phyloP scores from a whole-genome alignment of 2,329 filamentous ascomycete species.

The Phoma herbarum region DNA sequence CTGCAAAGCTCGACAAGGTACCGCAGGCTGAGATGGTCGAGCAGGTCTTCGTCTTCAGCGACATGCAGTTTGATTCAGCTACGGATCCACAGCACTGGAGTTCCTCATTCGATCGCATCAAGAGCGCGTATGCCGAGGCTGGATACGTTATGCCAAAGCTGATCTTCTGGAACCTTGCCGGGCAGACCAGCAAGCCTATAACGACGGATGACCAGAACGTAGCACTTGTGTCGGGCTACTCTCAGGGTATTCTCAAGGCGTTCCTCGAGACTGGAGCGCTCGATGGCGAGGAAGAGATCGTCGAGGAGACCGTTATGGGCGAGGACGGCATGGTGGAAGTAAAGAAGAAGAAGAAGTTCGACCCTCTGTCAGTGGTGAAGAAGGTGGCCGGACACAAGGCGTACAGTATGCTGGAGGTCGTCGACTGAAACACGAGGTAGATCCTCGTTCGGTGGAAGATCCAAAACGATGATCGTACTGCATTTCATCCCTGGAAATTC shows the following conservation, averaged over 20 bases:
- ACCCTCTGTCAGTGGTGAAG: slow-evolving; percentile 57
- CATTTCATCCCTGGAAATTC: neutral
- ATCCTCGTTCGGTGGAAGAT: neutral
- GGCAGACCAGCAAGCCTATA: slow-evolving; percentile 59
- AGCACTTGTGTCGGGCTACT: slow-evolving; percentile 64
- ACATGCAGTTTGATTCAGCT: neutral
- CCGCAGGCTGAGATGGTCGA: neutral
- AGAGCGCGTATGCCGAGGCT: neutral
- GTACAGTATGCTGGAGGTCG: slow-evolving; percentile 64
- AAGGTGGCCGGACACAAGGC: slow-evolving; percentile 64
- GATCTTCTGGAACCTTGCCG: slow-evolving; percentile 19
- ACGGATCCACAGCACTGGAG: neutral
- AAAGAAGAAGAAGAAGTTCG: slow-evolving; percentile 54
- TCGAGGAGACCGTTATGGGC: slow-evolving; percentile 46
- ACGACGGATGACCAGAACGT: slow-evolving; percentile 57
- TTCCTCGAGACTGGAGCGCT: slow-evolving; percentile 63
- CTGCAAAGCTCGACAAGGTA: neutral
- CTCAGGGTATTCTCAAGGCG: slow-evolving; percentile 66
- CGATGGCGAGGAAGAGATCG: slow-evolving; percentile 52
- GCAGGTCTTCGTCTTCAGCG: neutral
- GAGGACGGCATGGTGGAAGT: slow-evolving; percentile 40
- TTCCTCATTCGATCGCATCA: slow-evolving; percentile 2
- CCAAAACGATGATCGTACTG: neutral
- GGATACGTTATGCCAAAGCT: slow-evolving; percentile 8
- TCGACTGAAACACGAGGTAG: slow-evolving; percentile 29